These are phyloP conservation scores for Leishmania guyanensis DNA, from an alignment of 208 protist genomes.

Conservation along the genomic window DNA sequence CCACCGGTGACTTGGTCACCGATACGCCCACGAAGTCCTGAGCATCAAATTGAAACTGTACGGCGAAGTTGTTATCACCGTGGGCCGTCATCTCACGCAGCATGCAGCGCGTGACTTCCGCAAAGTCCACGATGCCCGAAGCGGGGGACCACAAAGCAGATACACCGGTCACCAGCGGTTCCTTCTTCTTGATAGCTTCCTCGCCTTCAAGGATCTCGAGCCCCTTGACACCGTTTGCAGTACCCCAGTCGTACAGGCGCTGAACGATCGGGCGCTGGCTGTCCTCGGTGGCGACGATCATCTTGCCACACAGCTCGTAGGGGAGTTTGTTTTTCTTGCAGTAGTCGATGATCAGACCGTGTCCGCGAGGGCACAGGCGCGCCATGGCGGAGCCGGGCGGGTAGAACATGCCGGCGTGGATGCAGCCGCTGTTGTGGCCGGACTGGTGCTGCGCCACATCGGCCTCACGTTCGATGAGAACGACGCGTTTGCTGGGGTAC, in stretches of 20 bases:
- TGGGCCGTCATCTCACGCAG: slow-evolving; percentile 51
- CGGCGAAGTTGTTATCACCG: slow-evolving; percentile 45
- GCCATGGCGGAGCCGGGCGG: slow-evolving; percentile 74
- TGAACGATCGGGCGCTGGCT: slow-evolving; percentile 58
- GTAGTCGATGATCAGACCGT: slow-evolving; percentile 87
- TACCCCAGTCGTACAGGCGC: slow-evolving; percentile 75
- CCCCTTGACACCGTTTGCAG: slow-evolving; percentile 82
- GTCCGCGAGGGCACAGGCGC: slow-evolving; percentile 84
- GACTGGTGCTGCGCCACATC: slow-evolving; percentile 91
- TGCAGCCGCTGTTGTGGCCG: slow-evolving; percentile 90
- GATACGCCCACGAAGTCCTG: slow-evolving; percentile 78
- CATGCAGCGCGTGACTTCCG: slow-evolving; percentile 74
- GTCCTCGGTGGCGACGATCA: slow-evolving; percentile 83
- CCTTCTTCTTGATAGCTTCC: slow-evolving; percentile 71
- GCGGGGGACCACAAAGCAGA: slow-evolving; percentile 82
- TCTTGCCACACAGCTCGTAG: slow-evolving; percentile 84
- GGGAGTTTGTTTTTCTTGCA: slow-evolving; percentile 83
- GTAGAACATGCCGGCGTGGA: slow-evolving; percentile 95
- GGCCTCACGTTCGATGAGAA: slow-evolving; percentile 86
- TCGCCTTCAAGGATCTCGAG: slow-evolving; percentile 65
- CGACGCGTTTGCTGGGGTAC: slow-evolving; percentile 78
- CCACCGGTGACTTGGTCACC: slow-evolving; percentile 23
- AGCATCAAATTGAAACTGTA: slow-evolving; percentile 71
- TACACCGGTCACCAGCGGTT: slow-evolving; percentile 75
- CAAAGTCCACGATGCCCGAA: slow-evolving; percentile 89